These are phyloP conservation scores for Lichina pygmaea DNA, from an alignment of 495 filamentous ascomycete species.

Conservation along the genomic window DNA sequence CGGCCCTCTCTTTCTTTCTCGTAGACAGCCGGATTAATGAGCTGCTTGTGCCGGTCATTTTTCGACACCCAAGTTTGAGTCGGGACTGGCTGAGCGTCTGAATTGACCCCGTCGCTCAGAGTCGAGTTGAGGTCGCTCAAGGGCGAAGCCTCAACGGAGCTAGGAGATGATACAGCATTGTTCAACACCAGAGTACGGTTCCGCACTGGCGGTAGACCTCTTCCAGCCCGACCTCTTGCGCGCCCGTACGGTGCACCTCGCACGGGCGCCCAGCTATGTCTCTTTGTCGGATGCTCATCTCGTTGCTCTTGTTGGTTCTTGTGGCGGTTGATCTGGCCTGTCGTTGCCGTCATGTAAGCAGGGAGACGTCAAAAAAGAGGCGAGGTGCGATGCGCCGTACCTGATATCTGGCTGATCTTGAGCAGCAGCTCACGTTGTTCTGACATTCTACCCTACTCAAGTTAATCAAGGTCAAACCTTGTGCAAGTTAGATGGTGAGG, in stretches of 20 bases:
- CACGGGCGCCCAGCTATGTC: neutral
- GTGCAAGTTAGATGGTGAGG: too few relatives aligned
- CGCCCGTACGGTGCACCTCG: constrained; percentile 1
- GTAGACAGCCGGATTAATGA: constrained; percentile 67
- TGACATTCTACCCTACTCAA: constrained; percentile 22
- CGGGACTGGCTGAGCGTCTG: neutral
- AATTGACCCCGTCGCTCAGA: too few relatives aligned
- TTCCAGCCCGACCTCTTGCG: constrained; percentile 2
- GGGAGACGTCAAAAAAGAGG: neutral
- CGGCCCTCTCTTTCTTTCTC: constrained; percentile 48
- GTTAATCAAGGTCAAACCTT: too few relatives aligned
- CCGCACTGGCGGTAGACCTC: constrained; percentile 13
- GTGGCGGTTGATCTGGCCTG: constrained; percentile 65
- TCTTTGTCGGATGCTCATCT: neutral
- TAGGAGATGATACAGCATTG: constrained; percentile 12
- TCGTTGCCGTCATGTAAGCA: neutral
- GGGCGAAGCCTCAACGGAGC: neutral
- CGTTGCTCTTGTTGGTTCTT: constrained; percentile 27
- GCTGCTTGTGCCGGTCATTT: constrained; percentile 59
- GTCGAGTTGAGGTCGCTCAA: too few relatives aligned
- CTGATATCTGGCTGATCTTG: constrained; percentile 49
- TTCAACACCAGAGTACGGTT: constrained; percentile 55
- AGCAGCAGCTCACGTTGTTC: constrained; percentile 49
- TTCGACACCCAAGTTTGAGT: constrained; percentile 41
- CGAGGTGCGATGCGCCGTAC: constrained; percentile 13